Base-by-base conservation (phyloP, 2,329 filamentous ascomycete species). In the Apiospora rasikravindrae region DNA sequence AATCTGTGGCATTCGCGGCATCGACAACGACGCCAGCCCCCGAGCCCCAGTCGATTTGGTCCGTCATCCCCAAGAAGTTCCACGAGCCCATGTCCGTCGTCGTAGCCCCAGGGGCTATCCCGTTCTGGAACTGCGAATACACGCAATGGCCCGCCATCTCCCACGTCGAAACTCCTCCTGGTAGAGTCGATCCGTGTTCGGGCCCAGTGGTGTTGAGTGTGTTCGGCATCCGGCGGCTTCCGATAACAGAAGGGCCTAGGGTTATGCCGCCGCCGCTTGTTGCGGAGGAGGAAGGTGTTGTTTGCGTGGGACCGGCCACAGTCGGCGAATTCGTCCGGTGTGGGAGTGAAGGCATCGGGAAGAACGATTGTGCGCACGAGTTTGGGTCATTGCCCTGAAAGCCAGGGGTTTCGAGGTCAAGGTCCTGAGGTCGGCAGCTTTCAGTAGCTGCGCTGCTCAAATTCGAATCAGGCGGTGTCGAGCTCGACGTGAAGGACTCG, bases 81-180 rank as follows among this genome's bases (percentile, higher is more conserved):
- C 71, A 72, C 37, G 69, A 61, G 26, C 26, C 49, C 22, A n/a
- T 22, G 24, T 69, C 64, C 16, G 22, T 10, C n/a, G 40, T 22
- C 22, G 29, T 7, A 7, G 26, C 19, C n/a, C 40, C 68, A 47
- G 51, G 26, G 10, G n/a, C n/a, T 8, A 57, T 26, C 66, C 57
- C 71, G 40, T 45, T 69, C 11, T 45, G 69, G 19, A 74, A 74
- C 49, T 76, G 74, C 7, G 74, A 69, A 68, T 73, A 74, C 69
- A 75, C 61, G 64, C 73, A 77, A 24, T 71, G 19, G 44, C 74
- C 71, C 4, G 71, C 72, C n/a, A 75, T 67, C 16, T 75, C 73
- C 77, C 77, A 78, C 53, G 64, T 68, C 4, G 57, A 24, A 5
- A n/a, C 11, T 4, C 57, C 57, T 10, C 33, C 57, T 37, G 57